Evolutionary conservation across 345 rosid species (phyloP).

Genomic region (Eucalyptus paniculata): DNA sequence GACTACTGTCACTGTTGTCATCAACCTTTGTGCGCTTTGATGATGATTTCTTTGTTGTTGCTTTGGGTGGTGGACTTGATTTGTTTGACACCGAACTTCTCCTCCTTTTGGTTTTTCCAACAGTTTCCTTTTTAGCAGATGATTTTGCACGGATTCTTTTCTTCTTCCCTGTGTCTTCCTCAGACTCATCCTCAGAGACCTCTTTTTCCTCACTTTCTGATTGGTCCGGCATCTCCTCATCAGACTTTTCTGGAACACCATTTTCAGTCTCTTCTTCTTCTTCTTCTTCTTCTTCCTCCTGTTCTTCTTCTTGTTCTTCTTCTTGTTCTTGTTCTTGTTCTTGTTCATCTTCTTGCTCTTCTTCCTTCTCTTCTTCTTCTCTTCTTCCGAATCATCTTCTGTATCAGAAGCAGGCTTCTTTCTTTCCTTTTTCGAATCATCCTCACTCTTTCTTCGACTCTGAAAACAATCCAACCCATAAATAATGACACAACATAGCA

Average conservation of each 20-base stretch:
- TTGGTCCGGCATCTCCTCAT: conserved; percentile 33
- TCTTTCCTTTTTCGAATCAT: conserved; percentile 27
- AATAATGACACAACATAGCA: neutral
- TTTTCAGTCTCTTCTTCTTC: conserved; percentile 44
- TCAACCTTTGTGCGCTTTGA: conserved; percentile 32
- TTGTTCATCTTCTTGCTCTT: neutral
- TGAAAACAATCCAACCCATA: conserved; percentile 4
- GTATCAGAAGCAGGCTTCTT: conserved; percentile 22
- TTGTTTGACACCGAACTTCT: conserved; percentile 13
- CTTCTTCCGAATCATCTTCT: conserved; percentile 50
- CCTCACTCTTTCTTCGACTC: conserved; percentile 48
- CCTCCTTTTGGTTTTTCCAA: conserved; percentile 50
- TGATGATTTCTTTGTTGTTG: conserved; percentile 31
- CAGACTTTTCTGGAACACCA: conserved; percentile 61
- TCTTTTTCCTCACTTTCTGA: conserved; percentile 63
- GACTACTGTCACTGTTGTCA: conserved; percentile 46
- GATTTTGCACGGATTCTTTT: conserved; percentile 18
- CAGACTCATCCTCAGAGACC: conserved; percentile 66
- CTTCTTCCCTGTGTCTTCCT: conserved; percentile 56
- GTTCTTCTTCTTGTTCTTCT: neutral
- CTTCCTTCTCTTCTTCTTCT: conserved; percentile 45
- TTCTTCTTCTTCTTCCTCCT: neutral
- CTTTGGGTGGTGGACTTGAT: conserved; percentile 36
- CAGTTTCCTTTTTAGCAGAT: conserved; percentile 35
- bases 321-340: neutral